Percentiles rank a stretch among this genome's conserved stretches.
phyloP scores from a whole-genome alignment of 176 grass and related monocot genomes.

The Eleusine indica region DNA sequence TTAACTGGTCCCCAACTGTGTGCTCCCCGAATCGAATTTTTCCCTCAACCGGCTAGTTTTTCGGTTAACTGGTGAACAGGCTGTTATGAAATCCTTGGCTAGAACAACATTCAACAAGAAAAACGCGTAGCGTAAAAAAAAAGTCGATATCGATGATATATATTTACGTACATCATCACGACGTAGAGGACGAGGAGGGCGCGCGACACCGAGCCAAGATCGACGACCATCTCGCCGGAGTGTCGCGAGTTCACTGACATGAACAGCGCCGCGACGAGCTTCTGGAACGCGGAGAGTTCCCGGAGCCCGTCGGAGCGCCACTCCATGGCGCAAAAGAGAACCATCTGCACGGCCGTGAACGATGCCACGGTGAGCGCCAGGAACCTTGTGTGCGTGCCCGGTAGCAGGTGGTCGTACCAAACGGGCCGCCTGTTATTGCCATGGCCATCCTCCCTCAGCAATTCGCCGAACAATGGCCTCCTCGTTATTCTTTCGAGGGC shows the following conservation, averaged over 20 bases:
- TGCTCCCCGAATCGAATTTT: no score
- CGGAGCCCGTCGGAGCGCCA: conserved; percentile 63
- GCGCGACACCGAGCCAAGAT: conserved; percentile 54
- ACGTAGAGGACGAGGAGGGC: conserved; percentile 67
- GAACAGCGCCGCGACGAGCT: conserved; percentile 62
- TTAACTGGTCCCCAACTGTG: no score
- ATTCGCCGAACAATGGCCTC: conserved; percentile 39
- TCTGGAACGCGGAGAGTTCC: conserved; percentile 52
- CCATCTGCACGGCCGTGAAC: conserved; percentile 48
- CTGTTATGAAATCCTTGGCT: no score
- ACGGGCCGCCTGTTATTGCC: neutral
- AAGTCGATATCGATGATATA: neutral
- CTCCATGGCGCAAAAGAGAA: conserved; percentile 65
- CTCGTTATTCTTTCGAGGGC: conserved; percentile 39
- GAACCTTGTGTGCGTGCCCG: conserved; percentile 24
- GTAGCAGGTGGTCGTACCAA: conserved; percentile 61
- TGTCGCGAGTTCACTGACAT: conserved; percentile 78
- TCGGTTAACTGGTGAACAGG: no score
- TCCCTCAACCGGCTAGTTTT: no score
- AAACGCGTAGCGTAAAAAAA: neutral
- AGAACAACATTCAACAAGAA: neutral
- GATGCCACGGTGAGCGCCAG: conserved; percentile 49
- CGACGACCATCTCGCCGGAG: conserved; percentile 64
- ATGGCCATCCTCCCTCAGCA: neutral
- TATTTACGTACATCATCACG: conserved; percentile 67